Evolutionary conservation across 2,329 filamentous ascomycete genomes (phyloP).

Genomic region (Aureobasidium namibiae): DNA sequence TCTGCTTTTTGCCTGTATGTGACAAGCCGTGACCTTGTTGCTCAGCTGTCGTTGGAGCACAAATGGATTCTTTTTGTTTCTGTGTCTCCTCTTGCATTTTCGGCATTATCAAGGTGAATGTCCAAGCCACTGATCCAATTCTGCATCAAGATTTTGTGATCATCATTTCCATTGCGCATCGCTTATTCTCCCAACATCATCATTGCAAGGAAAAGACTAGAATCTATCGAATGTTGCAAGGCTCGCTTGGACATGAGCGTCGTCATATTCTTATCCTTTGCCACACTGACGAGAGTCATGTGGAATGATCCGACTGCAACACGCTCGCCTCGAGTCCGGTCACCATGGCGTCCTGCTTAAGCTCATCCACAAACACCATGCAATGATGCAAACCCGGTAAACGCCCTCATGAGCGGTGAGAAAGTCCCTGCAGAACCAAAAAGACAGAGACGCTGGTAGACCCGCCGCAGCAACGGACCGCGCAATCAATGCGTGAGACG

Average conservation of each 20-base stretch:
- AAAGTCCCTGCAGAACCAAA: slow-evolving; percentile 2
- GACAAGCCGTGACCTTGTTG: not conserved
- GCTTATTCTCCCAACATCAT: not conserved
- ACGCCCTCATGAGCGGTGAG: slow-evolving; percentile 8
- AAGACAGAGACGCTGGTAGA: not conserved
- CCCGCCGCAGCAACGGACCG: not conserved
- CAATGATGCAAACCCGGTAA: slow-evolving; percentile 10
- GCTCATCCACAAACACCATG: not conserved
- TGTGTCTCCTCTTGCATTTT: not conserved
- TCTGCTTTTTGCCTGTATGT: not conserved
- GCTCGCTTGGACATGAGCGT: not conserved
- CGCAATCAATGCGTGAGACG: not conserved
- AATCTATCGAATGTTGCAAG: not conserved
- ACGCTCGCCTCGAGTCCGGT: not conserved
- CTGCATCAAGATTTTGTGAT: not conserved
- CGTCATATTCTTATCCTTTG: not conserved
- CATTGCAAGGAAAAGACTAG: not conserved
- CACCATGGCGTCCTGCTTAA: slow-evolving; percentile 1
- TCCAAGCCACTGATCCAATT: not conserved
- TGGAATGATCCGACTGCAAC: not conserved
- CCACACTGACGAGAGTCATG: not conserved
- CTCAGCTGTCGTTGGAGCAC: not conserved
- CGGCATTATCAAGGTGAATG: not conserved
- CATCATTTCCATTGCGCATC: not conserved
- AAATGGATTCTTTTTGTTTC: not conserved